phyloP scores from a whole-genome alignment of 2,329 filamentous ascomycete species.

The Pseudocercospora cruenta region DNA sequence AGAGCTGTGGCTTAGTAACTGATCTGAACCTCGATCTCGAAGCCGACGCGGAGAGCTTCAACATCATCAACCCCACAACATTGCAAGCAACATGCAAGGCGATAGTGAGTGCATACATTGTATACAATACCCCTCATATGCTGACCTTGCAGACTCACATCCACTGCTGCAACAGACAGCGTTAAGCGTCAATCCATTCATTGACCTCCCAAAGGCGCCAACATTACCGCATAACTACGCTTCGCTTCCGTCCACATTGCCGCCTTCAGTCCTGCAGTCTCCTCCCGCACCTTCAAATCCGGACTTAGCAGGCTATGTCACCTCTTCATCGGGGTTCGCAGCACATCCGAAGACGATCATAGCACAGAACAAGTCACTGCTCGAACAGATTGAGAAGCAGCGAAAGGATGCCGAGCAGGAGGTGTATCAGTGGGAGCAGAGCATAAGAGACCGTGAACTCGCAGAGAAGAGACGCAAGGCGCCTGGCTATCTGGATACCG shows the following conservation, averaged over 20 bases:
- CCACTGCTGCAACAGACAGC: slow-evolving; percentile 90
- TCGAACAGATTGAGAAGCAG: slow-evolving; percentile 72
- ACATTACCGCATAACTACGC: slow-evolving; percentile 97
- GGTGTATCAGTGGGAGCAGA: slow-evolving; percentile 71
- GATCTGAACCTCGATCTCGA: slow-evolving; percentile 14
- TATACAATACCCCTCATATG: background rate
- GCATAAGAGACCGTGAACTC: slow-evolving; percentile 66
- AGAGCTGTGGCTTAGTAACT: slow-evolving; percentile 21
- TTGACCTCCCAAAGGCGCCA: slow-evolving; percentile 84
- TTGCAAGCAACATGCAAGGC: slow-evolving; percentile 34
- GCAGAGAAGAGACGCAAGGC: slow-evolving; percentile 79
- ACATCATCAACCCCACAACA: slow-evolving; percentile 8
- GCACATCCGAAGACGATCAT: slow-evolving; percentile 87
- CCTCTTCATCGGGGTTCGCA: slow-evolving; percentile 74
- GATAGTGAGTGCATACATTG: slow-evolving; percentile 32
- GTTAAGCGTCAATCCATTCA: slow-evolving; percentile 90
- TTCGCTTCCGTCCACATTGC: slow-evolving; percentile 81
- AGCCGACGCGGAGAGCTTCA: slow-evolving; percentile 2
- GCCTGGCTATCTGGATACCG: slow-evolving; percentile 79
- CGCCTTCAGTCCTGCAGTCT: slow-evolving; percentile 66
- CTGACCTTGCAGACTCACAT: slow-evolving; percentile 60
- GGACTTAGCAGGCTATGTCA: slow-evolving; percentile 68
- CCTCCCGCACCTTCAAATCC: slow-evolving; percentile 40
- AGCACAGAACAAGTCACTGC: slow-evolving; percentile 76
- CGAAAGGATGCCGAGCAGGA: slow-evolving; percentile 69